Evolutionary conservation across 768 basidiomycete genomes (phyloP).

Genomic region (Lenzites betulinus): DNA sequence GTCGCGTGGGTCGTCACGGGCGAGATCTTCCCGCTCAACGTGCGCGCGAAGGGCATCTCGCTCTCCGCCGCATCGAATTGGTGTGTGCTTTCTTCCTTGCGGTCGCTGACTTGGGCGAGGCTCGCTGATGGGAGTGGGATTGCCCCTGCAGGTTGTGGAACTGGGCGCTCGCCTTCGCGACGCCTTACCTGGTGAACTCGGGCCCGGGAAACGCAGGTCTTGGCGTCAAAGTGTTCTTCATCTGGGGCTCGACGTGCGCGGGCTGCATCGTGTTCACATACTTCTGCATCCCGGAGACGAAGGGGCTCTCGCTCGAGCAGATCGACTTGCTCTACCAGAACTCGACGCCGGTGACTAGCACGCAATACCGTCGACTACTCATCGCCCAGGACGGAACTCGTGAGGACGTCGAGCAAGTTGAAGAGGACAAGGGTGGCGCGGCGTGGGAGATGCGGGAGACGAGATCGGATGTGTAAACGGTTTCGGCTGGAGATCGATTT

Average conservation of each 20-base stretch:
- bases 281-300: background rate
- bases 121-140: too few species aligned
- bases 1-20: constrained; percentile 35
- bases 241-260: background rate
- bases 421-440: background rate
- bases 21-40: constrained; percentile 36
- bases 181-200: background rate
- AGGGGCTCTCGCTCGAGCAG: background rate
- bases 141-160: background rate
- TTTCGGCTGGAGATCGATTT: too few species aligned
- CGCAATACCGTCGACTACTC: background rate
- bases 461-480: background rate
- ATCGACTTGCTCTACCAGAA: background rate
- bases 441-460: constrained; percentile 3
- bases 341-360: background rate
- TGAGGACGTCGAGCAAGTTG: background rate
- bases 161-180: background rate
- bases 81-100: constrained; percentile 1
- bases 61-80: constrained; percentile 35
- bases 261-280: background rate
- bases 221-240: background rate
- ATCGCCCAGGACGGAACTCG: background rate
- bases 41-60: constrained; percentile 36
- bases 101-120: too few species aligned
- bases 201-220: background rate